Base-by-base conservation (phyloP, 768 basidiomycete genomes). In the Russula compacta region DNA sequence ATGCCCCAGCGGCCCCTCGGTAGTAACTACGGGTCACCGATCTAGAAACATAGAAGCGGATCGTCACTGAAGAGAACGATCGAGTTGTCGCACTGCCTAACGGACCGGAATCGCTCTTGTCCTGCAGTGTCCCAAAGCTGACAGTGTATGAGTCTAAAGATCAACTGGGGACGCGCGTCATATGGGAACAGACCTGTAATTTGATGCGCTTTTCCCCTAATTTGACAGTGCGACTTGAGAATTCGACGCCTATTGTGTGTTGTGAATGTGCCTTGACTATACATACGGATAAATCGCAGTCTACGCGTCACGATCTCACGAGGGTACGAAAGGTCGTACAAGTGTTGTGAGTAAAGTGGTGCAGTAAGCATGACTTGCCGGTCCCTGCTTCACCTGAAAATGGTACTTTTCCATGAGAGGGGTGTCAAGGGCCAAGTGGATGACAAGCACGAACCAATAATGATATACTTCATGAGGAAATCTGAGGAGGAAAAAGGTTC, bases 241-340 rank as follows among this genome's bases (percentile, higher is more conserved):
- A 98, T 71, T 98, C 97, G 33, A 99, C 97, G 10, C 95, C 97
- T 60, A 99, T 98, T 14, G 97, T 98, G 73, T 98, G 97, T 75
- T 95, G 90, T 6, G 93, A 93, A 73, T 95, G 89, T 67, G 92
- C 87, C 75, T 94, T 95, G 81, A 95, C 94, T 97, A 68, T n/a
- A 54, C 8, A 68, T n/a, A 54, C 8, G 53, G 56, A 65, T 5
- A 61, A 46, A 56, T 33, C 38, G 44, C 54, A 43, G 47, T 58
- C 15, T 62, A 38, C 48, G 32, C 43, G 49, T 42, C 42, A 39
- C 6, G 17, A 6, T 15, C 32, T 52, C 39, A 21, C 49, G 38
- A 38, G 43, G 35, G 10, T 11, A 35, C 32, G 42, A 42, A 55
- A 53, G 24, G 24, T 81, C 92, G 67, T 68, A 97, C 95, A 98